phyloP scores from a whole-genome alignment of 2,329 filamentous ascomycete genomes.

The Aspergillus fischeri region DNA sequence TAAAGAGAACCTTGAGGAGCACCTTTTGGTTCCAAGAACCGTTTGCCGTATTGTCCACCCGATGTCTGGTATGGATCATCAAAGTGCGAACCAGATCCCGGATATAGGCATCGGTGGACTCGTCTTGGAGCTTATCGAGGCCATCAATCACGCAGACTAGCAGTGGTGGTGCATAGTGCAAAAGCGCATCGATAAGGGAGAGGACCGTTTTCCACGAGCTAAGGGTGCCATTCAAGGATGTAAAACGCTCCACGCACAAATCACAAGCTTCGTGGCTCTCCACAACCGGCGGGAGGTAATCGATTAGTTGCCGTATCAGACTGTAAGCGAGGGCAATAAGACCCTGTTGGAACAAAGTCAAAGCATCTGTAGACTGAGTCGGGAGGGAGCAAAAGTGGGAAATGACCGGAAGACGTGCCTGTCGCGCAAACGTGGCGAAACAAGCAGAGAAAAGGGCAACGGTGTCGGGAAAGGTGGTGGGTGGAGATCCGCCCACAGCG shows the following conservation, averaged over 20 bases:
- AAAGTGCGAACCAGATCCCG: constrained; percentile 30
- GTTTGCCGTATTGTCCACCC: constrained; percentile 11
- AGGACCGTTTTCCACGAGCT: constrained; percentile 34
- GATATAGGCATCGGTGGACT: constrained; percentile 31
- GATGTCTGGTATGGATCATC: constrained; percentile 29
- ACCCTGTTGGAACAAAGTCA: constrained; percentile 25
- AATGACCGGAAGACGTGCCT: constrained; percentile 29
- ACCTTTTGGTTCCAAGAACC: constrained; percentile 21
- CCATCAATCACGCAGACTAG: constrained; percentile 36
- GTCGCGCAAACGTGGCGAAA: constrained; percentile 29
- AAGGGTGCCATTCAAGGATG: constrained; percentile 31
- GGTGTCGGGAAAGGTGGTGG: constrained; percentile 23
- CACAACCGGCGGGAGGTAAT: constrained; percentile 33
- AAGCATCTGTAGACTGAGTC: constrained; percentile 14
- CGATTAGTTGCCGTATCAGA: constrained; percentile 36
- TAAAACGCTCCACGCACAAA: constrained; percentile 34
- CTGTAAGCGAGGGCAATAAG: constrained; percentile 37
- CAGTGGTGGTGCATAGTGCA: constrained; percentile 33
- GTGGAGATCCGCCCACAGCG: constrained; percentile 26
- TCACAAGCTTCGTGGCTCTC: constrained; percentile 32
- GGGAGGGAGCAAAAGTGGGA: constrained; percentile 35
- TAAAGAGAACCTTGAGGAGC: constrained; percentile 35
- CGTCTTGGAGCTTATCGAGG: constrained; percentile 30
- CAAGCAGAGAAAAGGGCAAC: constrained; percentile 32
- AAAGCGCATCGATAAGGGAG: constrained; percentile 32